Conservation (phyloP, 1,284 basidiomycete species). For the Athelia psychrophila region DNA sequence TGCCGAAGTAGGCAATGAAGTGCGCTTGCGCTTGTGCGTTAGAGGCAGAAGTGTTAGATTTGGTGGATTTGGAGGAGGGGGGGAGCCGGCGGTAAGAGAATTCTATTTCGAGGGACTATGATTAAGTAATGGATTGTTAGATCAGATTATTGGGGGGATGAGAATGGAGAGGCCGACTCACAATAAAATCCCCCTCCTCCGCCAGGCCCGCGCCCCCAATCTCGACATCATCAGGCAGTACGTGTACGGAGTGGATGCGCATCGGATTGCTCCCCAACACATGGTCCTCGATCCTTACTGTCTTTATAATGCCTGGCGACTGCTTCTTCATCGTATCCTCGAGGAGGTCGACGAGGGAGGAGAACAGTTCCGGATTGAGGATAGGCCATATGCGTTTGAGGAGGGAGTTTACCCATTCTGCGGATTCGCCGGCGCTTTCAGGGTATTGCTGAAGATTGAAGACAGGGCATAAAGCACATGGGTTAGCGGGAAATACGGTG, state of each 20-base stretch:
- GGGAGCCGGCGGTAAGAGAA: neutral
- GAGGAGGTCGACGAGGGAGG: neutral
- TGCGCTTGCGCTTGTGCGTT: neutral
- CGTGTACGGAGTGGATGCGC: neutral
- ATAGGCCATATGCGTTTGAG: neutral
- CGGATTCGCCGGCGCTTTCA: neutral
- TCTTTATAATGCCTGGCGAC: neutral
- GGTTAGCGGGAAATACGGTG: neutral
- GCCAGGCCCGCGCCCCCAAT: neutral
- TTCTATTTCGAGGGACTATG: neutral
- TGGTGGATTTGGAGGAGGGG: neutral
- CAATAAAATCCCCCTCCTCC: neutral
- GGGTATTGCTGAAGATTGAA: neutral
- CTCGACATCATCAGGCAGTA: neutral
- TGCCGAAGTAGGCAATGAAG: neutral
- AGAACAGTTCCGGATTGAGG: neutral
- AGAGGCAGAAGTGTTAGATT: no score
- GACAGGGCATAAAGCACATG: neutral
- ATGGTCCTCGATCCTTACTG: neutral
- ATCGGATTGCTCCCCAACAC: neutral
- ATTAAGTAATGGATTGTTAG: neutral
- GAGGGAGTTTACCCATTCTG: neutral
- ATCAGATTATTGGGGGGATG: neutral
- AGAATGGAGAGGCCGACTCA: neutral
- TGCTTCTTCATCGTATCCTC: neutral